Conservation (phyloP, 2,329 filamentous ascomycete genomes). For the Xylariaceae sp. region DNA sequence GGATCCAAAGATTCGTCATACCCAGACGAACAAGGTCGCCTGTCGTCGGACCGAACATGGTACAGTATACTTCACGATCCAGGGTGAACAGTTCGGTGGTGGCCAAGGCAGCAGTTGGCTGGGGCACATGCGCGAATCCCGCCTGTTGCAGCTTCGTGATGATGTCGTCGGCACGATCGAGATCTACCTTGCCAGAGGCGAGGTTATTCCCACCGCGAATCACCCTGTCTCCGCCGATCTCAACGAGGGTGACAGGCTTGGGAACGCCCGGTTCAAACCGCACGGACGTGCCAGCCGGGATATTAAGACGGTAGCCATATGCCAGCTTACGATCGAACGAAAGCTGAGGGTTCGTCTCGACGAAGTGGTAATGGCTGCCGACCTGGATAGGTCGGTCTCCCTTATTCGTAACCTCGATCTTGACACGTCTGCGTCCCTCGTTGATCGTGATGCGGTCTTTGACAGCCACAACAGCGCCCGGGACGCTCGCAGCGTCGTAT, state of each 20-base stretch:
- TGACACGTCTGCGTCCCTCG: slow-evolving; percentile 65
- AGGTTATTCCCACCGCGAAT: slow-evolving; percentile 82
- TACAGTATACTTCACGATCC: slow-evolving; percentile 71
- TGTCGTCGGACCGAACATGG: slow-evolving; percentile 90
- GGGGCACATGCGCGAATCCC: slow-evolving; percentile 72
- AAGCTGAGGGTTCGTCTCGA: slow-evolving; percentile 87
- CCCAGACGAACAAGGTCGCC: slow-evolving; percentile 81
- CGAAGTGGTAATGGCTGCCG: slow-evolving; percentile 93
- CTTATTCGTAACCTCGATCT: slow-evolving; percentile 72
- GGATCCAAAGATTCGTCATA: slow-evolving; percentile 81
- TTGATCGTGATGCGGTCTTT: slow-evolving; percentile 64
- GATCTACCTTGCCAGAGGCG: slow-evolving; percentile 66
- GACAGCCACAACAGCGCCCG: slow-evolving; percentile 74
- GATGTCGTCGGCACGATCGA: slow-evolving; percentile 59
- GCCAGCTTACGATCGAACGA: slow-evolving; percentile 79
- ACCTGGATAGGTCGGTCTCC: slow-evolving; percentile 90
- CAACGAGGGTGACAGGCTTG: slow-evolving; percentile 83
- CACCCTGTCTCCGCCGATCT: slow-evolving; percentile 74
- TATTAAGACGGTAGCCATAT: slow-evolving; percentile 83
- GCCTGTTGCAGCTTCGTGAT: slow-evolving; percentile 60
- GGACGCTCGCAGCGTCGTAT: slow-evolving; percentile 63
- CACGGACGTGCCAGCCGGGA: slow-evolving; percentile 84
- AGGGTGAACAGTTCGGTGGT: slow-evolving; percentile 60
- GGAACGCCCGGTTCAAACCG: slow-evolving; percentile 91
- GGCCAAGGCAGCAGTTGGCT: slow-evolving; percentile 55